Percentiles rank a stretch among this genome's conserved stretches.
These are phyloP conservation scores for Verticillium longisporum DNA, from an alignment of 2,329 filamentous ascomycete species.

Conservation along the genomic window DNA sequence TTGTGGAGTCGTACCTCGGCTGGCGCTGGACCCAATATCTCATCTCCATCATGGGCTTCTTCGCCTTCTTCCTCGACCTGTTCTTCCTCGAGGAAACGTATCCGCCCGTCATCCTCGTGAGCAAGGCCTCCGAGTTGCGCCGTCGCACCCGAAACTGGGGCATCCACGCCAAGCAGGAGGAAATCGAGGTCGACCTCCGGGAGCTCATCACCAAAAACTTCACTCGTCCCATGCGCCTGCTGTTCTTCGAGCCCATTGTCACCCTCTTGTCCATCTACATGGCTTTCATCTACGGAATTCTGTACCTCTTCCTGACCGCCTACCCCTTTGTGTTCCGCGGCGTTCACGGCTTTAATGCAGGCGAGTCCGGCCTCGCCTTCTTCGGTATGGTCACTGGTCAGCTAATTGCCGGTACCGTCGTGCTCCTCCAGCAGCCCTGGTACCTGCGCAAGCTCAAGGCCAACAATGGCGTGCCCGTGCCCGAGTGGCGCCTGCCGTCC, in stretches of 20 bases:
- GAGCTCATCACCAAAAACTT: conserved; percentile 62
- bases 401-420: conserved; percentile 57
- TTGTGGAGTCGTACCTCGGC: conserved; percentile 52
- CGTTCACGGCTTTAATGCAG: conserved; percentile 63
- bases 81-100: conserved; percentile 65
- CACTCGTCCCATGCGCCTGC: conserved; percentile 56
- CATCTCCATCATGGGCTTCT: conserved; percentile 54
- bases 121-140: conserved; percentile 54
- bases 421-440: conserved; percentile 56
- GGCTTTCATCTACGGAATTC: conserved; percentile 68
- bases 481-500: conserved; percentile 60
- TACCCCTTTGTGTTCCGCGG: conserved; percentile 75
- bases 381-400: conserved; percentile 78
- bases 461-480: conserved; percentile 59
- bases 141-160: conserved; percentile 62
- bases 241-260: conserved; percentile 65
- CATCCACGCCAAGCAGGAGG: conserved; percentile 65
- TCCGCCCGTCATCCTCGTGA: conserved; percentile 57
- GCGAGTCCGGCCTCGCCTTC: conserved; percentile 71
- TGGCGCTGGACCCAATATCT: conserved; percentile 72
- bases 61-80: conserved; percentile 51
- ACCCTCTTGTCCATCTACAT: conserved; percentile 63
- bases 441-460: conserved; percentile 63
- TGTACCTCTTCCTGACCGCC: conserved; percentile 81
- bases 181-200: conserved; percentile 59